phyloP scores from a whole-genome alignment of 1,284 basidiomycete species.

The Ceratobasidium papillatum region DNA sequence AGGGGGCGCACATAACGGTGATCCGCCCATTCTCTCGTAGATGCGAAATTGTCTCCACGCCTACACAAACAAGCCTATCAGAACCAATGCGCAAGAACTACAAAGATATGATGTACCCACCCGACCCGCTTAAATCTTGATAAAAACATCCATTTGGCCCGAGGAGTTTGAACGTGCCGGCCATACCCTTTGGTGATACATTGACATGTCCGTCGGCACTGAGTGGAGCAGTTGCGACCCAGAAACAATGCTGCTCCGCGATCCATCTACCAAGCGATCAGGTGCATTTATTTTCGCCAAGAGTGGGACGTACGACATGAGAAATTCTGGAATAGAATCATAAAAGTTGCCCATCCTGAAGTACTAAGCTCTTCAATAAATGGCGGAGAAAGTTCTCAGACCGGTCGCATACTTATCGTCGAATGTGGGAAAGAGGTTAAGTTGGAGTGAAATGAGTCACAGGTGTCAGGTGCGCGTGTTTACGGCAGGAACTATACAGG shows the following conservation, averaged over 20 bases:
- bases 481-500: background rate
- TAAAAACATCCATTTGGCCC: conserved; percentile 63
- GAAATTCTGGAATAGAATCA: conserved; percentile 58
- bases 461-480: background rate
- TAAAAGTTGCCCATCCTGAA: conserved; percentile 61
- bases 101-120: conserved; percentile 51
- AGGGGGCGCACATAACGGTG: conserved; percentile 60
- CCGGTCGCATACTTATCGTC: no score
- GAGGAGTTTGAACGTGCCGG: conserved; percentile 62
- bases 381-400: background rate
- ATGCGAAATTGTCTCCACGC: conserved; percentile 66
- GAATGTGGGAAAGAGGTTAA: background rate
- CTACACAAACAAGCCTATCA: conserved; percentile 49
- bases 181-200: conserved; percentile 59
- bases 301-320: conserved; percentile 49
- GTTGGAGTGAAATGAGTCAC: background rate
- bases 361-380: background rate
- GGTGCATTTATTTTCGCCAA: background rate
- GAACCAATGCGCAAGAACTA: background rate
- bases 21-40: conserved; percentile 66
- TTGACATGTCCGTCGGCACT: conserved; percentile 61
- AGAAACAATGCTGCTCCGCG: conserved; percentile 64
- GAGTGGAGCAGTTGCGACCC: conserved; percentile 66
- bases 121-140: conserved; percentile 66
- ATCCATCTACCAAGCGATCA: conserved; percentile 55